Base-by-base conservation (phyloP, 148 eudicot genomes). In the Arctostaphylos glauca region DNA sequence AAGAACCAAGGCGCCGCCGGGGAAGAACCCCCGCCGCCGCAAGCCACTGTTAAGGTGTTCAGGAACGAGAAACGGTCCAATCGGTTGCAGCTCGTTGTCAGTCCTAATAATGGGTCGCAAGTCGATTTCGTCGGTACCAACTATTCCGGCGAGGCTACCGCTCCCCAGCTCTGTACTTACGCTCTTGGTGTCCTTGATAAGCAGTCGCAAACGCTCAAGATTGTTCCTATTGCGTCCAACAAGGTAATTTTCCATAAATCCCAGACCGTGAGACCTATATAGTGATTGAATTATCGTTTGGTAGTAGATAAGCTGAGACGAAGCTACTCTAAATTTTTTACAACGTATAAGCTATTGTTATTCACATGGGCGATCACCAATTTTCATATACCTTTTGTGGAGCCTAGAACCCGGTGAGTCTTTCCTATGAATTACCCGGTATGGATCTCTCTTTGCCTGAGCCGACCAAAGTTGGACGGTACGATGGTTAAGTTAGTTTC, bases 161-260 rank as follows among this genome's bases (percentile, higher is more conserved):
- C 87, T 49, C 93, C 92, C 18, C 92, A 85, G 86, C 52, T 91
- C 74, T 92, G 96, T 49, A 86, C 86, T 55, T 91, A 88, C 56
- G 93, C 90, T 55, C 89, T 96, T 66, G 94, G 91, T 0, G 83
- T 92, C 9, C 87, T 96, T 60, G 92, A 94, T 88, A 93, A 92
- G 81, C 77, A 82, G 3, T 82, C 91, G 60, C 84, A 82, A 31
- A 84, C 87, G 21, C 85, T 94, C 60, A 92, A 81, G 84, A 84
- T 96, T 84, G 87, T 91, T 47, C 98, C 95, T 0, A 83, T 96
- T 83, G 90, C 88, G 68, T 78, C 94, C 58, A 90, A 93, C 56
- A 94, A 90, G 98, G 99, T 90, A 81, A 76, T 56, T 43, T 21
- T 48, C 47, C 41, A 48, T 16, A 14, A 59, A 3, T 14, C 7